Evolutionary conservation across 2,329 filamentous ascomycete species (phyloP), one percentile per base, ranked within the genome.

Genomic region (Paradendryphiella salina): DNA sequence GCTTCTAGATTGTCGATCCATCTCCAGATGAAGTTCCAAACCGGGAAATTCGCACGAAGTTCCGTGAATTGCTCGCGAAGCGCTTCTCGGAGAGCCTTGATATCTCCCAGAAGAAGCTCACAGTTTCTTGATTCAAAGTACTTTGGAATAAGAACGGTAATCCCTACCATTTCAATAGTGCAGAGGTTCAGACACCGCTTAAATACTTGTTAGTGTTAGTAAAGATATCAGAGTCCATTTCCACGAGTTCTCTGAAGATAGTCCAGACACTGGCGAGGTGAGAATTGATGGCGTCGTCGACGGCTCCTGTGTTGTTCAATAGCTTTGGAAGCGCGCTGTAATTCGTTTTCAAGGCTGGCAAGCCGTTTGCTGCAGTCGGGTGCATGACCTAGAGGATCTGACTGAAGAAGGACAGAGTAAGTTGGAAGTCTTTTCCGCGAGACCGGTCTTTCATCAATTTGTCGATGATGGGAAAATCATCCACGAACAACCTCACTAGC

Each of bases 401-500:
- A 35, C 61, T 67, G 50, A 73, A 74, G 34, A 69, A 74, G 0
- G 58, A 51, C 1, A 75, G 53, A 1, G 69, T 61, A 13, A 71
- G 46, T 20, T 71, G 66, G 40, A 74, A 74, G 11, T 70, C 70
- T 33, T 63, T 68, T 2, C 63, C 65, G 3, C 69, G 61, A 4
- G 58, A 49, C 14, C 53, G 57, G 18, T 70, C 61, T 31, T 70
- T 69, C 46, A 70, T 59, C 15, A 72, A 50, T 1, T 45, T 28
- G 23, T 63, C 72, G n/a, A 80, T 66, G 6, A 57, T 31, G 0
- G 66, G 54, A 48, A 78, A 80, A 35, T 77, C 73, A 1, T 71
- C 65, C 36, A 78, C 75, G 45, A 75, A 76, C 20, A 74, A 59
- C 40, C 67, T 73, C 0, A 74, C 73, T 14, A 78, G 72, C 7